A percentile compares a stretch with the other conserved stretches of the same genome.
These are phyloP conservation scores for Phascolomyces articulosus DNA, from an alignment of 371 early-diverging fungal species.

Conservation along the genomic window DNA sequence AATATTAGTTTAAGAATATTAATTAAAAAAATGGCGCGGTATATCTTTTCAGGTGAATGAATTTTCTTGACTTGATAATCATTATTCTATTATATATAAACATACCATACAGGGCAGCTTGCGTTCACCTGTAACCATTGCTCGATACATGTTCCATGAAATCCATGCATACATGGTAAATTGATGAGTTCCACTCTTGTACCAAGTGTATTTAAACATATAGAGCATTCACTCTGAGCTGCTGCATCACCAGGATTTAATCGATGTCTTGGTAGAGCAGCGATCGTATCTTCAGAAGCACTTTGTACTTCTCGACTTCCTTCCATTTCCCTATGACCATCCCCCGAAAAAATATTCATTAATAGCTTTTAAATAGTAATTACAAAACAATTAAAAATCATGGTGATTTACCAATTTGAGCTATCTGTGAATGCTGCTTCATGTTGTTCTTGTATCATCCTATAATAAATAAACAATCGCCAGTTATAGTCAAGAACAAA, in stretches of 20 bases:
- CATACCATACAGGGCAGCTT: constrained; percentile 31
- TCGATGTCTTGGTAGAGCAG: background rate
- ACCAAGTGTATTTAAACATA: constrained; percentile 22
- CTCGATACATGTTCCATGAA: constrained; percentile 22
- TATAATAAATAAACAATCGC: background rate
- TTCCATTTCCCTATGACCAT: background rate
- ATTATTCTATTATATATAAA: background rate
- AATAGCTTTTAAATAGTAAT: no score
- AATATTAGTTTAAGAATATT: no score
- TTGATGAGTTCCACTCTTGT: background rate
- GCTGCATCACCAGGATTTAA: background rate
- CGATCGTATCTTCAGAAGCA: background rate
- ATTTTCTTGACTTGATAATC: no score
- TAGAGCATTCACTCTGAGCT: constrained; percentile 9
- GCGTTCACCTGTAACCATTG: constrained; percentile 20
- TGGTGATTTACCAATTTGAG: background rate
- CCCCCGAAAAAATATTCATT: no score
- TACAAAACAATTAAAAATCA: background rate
- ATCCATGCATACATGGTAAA: constrained; percentile 27
- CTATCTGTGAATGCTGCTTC: background rate
- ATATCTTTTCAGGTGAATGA: no score
- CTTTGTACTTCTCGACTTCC: background rate
- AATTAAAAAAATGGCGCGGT: no score
- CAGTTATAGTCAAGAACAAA: no score
- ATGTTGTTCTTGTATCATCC: background rate